A percentile compares a stretch with the other conserved stretches of the same genome.
Evolutionary conservation across 208 protist genomes (phyloP).

Genomic region (Novymonas esmeraldas): DNA sequence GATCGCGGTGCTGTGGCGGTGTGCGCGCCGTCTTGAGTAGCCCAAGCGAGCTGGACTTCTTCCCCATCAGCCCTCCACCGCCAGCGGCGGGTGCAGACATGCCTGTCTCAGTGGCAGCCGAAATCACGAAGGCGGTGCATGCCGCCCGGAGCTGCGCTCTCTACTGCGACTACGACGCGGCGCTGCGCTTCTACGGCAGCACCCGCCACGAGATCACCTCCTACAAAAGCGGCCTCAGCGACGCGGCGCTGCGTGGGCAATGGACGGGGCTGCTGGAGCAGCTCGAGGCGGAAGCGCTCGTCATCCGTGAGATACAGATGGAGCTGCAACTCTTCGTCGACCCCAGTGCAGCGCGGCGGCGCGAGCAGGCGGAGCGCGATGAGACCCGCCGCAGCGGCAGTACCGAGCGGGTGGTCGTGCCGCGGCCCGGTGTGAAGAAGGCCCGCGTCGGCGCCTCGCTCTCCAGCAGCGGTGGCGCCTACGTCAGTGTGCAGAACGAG

Average conservation of each 20-base stretch:
- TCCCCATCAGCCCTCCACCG: neutral
- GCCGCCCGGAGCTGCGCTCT: constrained; percentile 68
- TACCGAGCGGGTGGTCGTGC: neutral
- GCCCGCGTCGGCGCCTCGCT: constrained; percentile 6
- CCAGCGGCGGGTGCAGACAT: neutral
- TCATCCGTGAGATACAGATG: constrained; percentile 39
- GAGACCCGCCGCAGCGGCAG: constrained; percentile 12
- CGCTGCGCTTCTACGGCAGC: constrained; percentile 56
- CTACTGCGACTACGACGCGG: constrained; percentile 69
- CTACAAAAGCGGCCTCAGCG: constrained; percentile 25
- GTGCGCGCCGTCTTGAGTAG: neutral
- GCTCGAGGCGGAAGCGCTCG: constrained; percentile 41
- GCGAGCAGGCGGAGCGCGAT: constrained; percentile 11
- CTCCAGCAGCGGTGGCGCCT: neutral
- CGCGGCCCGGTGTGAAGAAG: constrained; percentile 12
- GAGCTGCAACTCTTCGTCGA: constrained; percentile 36
- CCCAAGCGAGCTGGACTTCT: neutral
- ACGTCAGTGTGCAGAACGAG: constrained; percentile 44
- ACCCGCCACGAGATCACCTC: constrained; percentile 48
- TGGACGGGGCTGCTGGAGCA: constrained; percentile 46
- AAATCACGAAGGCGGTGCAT: constrained; percentile 51
- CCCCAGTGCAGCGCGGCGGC: constrained; percentile 14
- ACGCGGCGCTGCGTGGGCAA: constrained; percentile 29
- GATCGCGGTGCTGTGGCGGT: too few relatives aligned
- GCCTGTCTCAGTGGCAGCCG: constrained; percentile 20